A percentile compares a stretch with the other conserved stretches of the same genome.
phyloP scores from a whole-genome alignment of 805 yeast species.

The Kazachstania africana region DNA sequence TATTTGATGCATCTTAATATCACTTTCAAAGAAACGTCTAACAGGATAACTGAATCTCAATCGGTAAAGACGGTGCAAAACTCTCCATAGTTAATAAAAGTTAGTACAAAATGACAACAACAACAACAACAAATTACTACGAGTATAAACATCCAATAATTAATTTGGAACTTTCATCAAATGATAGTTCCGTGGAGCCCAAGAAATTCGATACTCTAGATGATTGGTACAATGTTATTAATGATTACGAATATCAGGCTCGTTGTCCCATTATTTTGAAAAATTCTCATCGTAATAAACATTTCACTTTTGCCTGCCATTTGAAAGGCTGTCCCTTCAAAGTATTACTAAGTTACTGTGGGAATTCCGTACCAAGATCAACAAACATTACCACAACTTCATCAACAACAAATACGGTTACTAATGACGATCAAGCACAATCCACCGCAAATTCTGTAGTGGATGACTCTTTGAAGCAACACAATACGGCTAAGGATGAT shows the following conservation, averaged over 20 bases:
- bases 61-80: too few species aligned
- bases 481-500: neutral
- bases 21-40: neutral
- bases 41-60: too few species aligned
- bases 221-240: slow-evolving; percentile 25
- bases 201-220: slow-evolving; percentile 20
- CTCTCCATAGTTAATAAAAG: too few species aligned
- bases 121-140: too few species aligned
- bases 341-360: slow-evolving; percentile 22
- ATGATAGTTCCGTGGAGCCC: slow-evolving; percentile 13
- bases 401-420: neutral
- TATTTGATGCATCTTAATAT: too few species aligned
- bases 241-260: slow-evolving; percentile 27
- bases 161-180: slow-evolving; percentile 20
- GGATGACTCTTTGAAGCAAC: too few species aligned
- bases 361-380: neutral
- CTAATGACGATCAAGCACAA: too few species aligned
- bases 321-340: slow-evolving; percentile 25
- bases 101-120: slow-evolving; percentile 14
- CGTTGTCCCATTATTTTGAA: slow-evolving; percentile 27
- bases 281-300: slow-evolving; percentile 26
- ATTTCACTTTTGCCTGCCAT: slow-evolving; percentile 28
- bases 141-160: slow-evolving; percentile 27
- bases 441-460: too few species aligned
- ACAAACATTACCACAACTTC: neutral